Evolutionary conservation across 805 yeast genomes (phyloP).

Genomic region (Candida cerambycidarum): DNA sequence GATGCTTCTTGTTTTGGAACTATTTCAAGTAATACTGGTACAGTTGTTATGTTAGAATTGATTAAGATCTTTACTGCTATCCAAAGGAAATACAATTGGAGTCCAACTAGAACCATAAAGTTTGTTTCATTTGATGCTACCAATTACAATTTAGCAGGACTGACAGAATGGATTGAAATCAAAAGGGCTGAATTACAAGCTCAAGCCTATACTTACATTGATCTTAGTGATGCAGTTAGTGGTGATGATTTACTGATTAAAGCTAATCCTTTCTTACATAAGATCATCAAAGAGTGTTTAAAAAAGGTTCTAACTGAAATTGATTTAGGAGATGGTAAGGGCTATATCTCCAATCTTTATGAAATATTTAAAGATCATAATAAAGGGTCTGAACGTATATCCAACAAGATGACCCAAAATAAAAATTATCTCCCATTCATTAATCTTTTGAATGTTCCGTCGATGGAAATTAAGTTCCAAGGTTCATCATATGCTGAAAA

Average conservation of each 20-base stretch:
- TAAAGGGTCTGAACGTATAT: slow-evolving; percentile 24
- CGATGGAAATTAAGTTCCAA: slow-evolving; percentile 57
- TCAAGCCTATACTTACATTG: slow-evolving; percentile 70
- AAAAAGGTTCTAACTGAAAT: slow-evolving; percentile 22
- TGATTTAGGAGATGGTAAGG: too few species aligned
- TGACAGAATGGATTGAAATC: slow-evolving; percentile 72
- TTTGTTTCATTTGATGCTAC: slow-evolving; percentile 85
- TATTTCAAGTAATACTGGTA: slow-evolving; percentile 67
- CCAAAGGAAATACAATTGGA: slow-evolving; percentile 69
- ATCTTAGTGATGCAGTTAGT: slow-evolving; percentile 65
- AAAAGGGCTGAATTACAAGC: slow-evolving; percentile 51
- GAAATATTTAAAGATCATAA: slow-evolving; percentile 27
- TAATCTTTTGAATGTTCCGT: slow-evolving; percentile 64
- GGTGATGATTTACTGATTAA: slow-evolving; percentile 53
- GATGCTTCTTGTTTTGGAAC: slow-evolving; percentile 82
- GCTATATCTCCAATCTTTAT: slow-evolving; percentile 23
- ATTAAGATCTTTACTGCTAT: slow-evolving; percentile 66
- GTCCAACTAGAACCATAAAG: slow-evolving; percentile 76
- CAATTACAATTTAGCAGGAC: slow-evolving; percentile 78
- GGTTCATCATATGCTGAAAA: slow-evolving; percentile 46
- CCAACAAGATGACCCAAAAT: slow-evolving; percentile 37
- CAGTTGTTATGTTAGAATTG: slow-evolving; percentile 68
- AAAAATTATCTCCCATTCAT: slow-evolving; percentile 73
- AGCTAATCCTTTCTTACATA: slow-evolving; percentile 64
- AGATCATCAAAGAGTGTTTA: slow-evolving; percentile 45